phyloP scores from a whole-genome alignment of 148 eudicot genomes.

The Pharnaceum exiguum region DNA sequence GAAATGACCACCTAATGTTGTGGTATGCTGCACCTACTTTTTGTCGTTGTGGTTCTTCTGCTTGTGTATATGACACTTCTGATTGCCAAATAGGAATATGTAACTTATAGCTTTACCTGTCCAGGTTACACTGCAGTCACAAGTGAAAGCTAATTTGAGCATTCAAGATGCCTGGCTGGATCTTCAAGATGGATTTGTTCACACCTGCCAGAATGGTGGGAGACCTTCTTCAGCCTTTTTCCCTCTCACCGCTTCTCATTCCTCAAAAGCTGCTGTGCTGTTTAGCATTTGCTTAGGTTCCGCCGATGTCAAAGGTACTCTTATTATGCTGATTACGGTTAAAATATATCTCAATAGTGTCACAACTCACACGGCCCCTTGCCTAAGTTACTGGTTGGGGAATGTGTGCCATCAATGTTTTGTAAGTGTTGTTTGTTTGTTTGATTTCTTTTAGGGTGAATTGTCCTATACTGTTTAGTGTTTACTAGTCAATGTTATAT shows the following conservation, averaged over 20 bases:
- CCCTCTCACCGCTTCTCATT: conserved; percentile 72
- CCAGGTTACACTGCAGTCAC: conserved; percentile 86
- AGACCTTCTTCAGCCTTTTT: conserved; percentile 80
- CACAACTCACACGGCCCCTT: too few species aligned
- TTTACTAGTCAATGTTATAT: too few species aligned
- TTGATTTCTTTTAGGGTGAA: too few species aligned
- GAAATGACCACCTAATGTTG: too few species aligned
- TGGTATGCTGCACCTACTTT: too few species aligned
- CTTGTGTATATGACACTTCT: too few species aligned
- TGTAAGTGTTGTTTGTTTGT: too few species aligned
- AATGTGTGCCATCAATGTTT: too few species aligned
- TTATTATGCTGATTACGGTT: neutral
- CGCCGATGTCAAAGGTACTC: conserved; percentile 41
- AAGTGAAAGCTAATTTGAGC: conserved; percentile 81
- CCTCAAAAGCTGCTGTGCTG: conserved; percentile 78
- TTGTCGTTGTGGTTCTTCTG: too few species aligned
- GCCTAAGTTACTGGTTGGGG: too few species aligned
- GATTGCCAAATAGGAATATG: neutral
- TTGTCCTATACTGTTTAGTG: too few species aligned
- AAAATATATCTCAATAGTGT: too few species aligned
- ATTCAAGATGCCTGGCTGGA: conserved; percentile 94
- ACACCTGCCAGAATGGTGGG: conserved; percentile 61
- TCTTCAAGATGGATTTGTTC: conserved; percentile 96
- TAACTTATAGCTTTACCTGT: neutral
- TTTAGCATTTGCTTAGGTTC: conserved; percentile 66